Conservation (phyloP, 2,329 filamentous ascomycete species). For the Niveomyces coronatus region DNA sequence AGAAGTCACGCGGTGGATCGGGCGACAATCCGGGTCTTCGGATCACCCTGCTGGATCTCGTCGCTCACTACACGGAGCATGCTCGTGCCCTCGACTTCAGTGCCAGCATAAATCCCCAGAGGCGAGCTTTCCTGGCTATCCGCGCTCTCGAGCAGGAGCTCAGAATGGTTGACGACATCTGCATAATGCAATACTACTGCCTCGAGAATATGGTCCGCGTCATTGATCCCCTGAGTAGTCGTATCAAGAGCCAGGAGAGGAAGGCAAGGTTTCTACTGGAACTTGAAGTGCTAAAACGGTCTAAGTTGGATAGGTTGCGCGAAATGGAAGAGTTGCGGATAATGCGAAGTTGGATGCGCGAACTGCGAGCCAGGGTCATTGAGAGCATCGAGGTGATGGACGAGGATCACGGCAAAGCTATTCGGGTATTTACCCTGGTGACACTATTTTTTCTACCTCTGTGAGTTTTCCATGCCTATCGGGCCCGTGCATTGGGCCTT, state of each 20-base stretch:
- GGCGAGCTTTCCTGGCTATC: constrained; percentile 11
- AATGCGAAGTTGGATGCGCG: background rate
- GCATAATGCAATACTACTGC: constrained; percentile 1
- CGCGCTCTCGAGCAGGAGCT: constrained; percentile 12
- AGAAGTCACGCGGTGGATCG: background rate
- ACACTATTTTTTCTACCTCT: constrained; percentile 29
- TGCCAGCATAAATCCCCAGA: constrained; percentile 8
- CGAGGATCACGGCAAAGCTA: constrained; percentile 21
- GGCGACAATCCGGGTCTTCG: background rate
- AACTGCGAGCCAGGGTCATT: constrained; percentile 12
- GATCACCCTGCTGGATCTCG: constrained; percentile 1
- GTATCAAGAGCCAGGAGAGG: background rate
- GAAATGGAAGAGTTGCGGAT: background rate
- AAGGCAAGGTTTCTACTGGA: background rate
- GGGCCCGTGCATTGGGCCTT: background rate
- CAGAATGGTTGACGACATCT: constrained; percentile 6
- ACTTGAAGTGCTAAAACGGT: background rate
- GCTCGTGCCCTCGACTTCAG: constrained; percentile 7
- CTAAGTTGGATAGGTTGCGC: background rate
- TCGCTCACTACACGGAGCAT: constrained; percentile 9
- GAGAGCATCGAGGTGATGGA: constrained; percentile 18
- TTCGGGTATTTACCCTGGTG: constrained; percentile 28
- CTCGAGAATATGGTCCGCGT: background rate
- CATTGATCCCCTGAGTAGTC: background rate
- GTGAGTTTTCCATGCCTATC: constrained; percentile 10